A percentile compares a stretch with the other conserved stretches of the same genome.
These are phyloP conservation scores for Rutidosis leptorrhynchoides DNA, from an alignment of 129 eudicot species.

Conservation along the genomic window DNA sequence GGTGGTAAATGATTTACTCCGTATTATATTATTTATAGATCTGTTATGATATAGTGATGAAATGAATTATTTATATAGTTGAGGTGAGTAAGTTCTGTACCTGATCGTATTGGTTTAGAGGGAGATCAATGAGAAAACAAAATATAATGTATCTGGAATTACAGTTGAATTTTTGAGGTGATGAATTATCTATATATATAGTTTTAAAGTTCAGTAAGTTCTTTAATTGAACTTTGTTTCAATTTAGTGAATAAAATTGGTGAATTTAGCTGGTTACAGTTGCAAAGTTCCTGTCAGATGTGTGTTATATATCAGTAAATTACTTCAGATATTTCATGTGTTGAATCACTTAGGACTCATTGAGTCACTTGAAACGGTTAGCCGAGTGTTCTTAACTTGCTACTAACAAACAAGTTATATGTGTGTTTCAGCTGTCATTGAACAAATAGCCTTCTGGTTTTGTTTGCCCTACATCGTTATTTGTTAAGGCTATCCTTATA, in stretches of 20 bases:
- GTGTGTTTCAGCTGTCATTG: background rate
- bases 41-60: slow-evolving; percentile 23
- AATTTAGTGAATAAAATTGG: slow-evolving; percentile 10
- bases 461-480: too few relatives aligned
- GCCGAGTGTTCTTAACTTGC: background rate
- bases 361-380: background rate
- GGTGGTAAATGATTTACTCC: slow-evolving; percentile 27
- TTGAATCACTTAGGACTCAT: background rate
- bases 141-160: slow-evolving; percentile 7
- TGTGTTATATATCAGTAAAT: background rate
- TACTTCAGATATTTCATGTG: background rate
- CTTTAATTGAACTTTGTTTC: slow-evolving; percentile 14
- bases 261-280: background rate
- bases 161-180: slow-evolving; percentile 13
- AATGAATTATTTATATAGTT: background rate
- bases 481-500: too few relatives aligned
- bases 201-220: too few relatives aligned
- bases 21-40: slow-evolving; percentile 7
- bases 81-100: slow-evolving; percentile 17
- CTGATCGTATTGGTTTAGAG: slow-evolving; percentile 25
- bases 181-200: too few relatives aligned
- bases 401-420: background rate
- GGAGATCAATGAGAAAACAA: slow-evolving; percentile 13
- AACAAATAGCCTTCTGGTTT: background rate
- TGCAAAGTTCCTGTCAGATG: background rate